These are phyloP conservation scores for Candida buenavistaensis DNA, from an alignment of 1,139 yeast genomes.

Conservation along the genomic window DNA sequence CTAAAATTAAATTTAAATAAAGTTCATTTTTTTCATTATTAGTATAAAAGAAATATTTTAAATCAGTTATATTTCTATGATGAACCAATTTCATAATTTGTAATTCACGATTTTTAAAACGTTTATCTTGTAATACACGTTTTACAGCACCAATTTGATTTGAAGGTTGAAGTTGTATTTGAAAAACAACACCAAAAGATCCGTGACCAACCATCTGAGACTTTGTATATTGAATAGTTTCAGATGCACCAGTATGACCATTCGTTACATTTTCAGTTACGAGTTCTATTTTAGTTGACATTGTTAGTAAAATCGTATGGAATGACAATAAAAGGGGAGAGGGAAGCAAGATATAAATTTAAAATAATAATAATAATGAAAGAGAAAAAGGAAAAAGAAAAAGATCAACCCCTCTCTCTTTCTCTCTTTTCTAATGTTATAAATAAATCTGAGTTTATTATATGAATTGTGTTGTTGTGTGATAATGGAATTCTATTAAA, in stretches of 20 bases:
- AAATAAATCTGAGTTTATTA: no score
- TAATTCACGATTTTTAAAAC: slow-evolving; percentile 94
- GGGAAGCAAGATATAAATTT: not conserved
- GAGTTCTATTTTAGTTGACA: slow-evolving; percentile 52
- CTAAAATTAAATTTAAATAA: slow-evolving; percentile 84
- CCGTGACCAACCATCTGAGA: slow-evolving; percentile 94
- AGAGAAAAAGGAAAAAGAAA: not conserved
- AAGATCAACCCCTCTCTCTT: no score
- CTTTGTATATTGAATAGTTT: slow-evolving; percentile 66
- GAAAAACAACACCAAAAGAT: slow-evolving; percentile 94
- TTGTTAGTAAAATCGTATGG: slow-evolving; percentile 41
- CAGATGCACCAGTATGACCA: slow-evolving; percentile 68
- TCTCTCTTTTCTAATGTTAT: no score
- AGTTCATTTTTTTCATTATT: slow-evolving; percentile 76
- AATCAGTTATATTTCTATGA: slow-evolving; percentile 85
- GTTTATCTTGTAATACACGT: slow-evolving; percentile 88
- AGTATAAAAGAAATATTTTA: slow-evolving; percentile 87
- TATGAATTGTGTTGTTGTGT: no score
- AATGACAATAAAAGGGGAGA: not conserved
- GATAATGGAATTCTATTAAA: no score
- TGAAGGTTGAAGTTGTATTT: slow-evolving; percentile 74
- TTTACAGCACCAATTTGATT: slow-evolving; percentile 88
- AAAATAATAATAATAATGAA: not conserved
- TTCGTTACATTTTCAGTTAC: slow-evolving; percentile 72
- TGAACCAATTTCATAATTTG: slow-evolving; percentile 91